These are phyloP conservation scores for Aquilaria yunnanensis DNA, from an alignment of 345 rosid genomes.

Conservation along the genomic window DNA sequence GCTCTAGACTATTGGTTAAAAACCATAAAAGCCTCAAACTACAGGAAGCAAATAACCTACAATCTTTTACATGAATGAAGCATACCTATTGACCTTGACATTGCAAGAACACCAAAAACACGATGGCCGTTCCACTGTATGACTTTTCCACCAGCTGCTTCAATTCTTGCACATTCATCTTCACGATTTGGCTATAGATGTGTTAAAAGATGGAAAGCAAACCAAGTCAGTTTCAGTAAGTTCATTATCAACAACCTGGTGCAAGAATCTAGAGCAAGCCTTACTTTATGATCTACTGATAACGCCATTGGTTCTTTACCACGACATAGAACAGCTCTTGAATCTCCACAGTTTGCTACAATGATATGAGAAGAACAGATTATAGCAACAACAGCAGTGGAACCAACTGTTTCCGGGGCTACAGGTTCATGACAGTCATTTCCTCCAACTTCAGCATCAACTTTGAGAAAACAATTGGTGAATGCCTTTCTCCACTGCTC, in stretches of 20 bases:
- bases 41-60: neutral
- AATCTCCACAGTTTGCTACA: slow-evolving; percentile 95
- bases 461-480: slow-evolving; percentile 62
- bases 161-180: slow-evolving; percentile 93
- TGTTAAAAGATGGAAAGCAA: slow-evolving; percentile 3
- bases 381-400: slow-evolving; percentile 87
- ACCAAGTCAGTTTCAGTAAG: neutral
- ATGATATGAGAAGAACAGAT: slow-evolving; percentile 81
- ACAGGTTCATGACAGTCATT: slow-evolving; percentile 42
- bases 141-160: slow-evolving; percentile 96
- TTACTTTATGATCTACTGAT: slow-evolving; percentile 94
- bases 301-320: slow-evolving; percentile 90
- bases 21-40: too few relatives aligned
- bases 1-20: too few relatives aligned
- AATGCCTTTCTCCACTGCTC: slow-evolving; percentile 80
- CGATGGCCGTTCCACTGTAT: slow-evolving; percentile 98
- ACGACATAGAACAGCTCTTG: slow-evolving; percentile 91
- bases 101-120: slow-evolving; percentile 95
- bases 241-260: slow-evolving; percentile 3
- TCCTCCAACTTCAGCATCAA: slow-evolving; percentile 82
- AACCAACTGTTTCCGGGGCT: slow-evolving; percentile 97
- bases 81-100: slow-evolving; percentile 97
- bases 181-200: slow-evolving; percentile 81
- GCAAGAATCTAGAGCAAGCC: slow-evolving; percentile 4
- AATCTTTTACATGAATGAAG: neutral